Evolutionary conservation across 805 yeast species (phyloP), one percentile per base, ranked within the genome.

Genomic region (Lachancea nothofagi): DNA sequence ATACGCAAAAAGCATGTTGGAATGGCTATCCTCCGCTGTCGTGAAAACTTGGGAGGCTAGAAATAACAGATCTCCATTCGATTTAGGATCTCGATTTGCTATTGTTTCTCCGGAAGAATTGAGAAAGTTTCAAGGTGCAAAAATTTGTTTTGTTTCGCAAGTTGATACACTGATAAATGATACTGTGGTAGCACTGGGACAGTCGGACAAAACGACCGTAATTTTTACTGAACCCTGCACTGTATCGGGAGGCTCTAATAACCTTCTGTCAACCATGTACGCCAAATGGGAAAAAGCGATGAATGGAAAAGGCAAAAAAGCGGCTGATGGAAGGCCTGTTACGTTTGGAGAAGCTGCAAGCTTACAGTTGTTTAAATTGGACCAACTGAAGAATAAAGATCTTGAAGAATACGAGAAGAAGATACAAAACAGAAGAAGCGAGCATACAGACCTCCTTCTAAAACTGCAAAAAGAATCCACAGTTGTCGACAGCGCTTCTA

Each of bases 1-100:
- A 19, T 86, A 83, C 55, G 96, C 97, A 0, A 76, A 86, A 10
- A 83, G 88, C 41, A 83, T 93, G 81, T 64, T 90, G 21, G 98
- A 93, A 65, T 93, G 97, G 97, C 83, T 93, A 88, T 79, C 95
- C 0, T 75, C 90, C 0, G 72, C 80, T n/a, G 72, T 88, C n/a
- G 74, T 85, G 19, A 82, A 83, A 50, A 83, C 78, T 33, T 88
- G 96, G 90, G 95, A 87, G 53, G 66, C 72, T 6, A 71, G 75
- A 44, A 80, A 80, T 39, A 57, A 53, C 25, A 74, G 74, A 40
- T 74, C 82, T 2, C 96, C 97, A 1, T 89, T 90, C 55, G 94
- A 84, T 49, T 26, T 61, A 23, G 75, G 83, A 31, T 63, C 77
- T 20, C 66, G 78, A 54, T 74, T 80, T 44, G 76, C 81, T 53